Percentiles rank a stretch among this genome's conserved stretches.
Conservation (phyloP, 805 yeast genomes). For the Yarrowia sp. region DNA sequence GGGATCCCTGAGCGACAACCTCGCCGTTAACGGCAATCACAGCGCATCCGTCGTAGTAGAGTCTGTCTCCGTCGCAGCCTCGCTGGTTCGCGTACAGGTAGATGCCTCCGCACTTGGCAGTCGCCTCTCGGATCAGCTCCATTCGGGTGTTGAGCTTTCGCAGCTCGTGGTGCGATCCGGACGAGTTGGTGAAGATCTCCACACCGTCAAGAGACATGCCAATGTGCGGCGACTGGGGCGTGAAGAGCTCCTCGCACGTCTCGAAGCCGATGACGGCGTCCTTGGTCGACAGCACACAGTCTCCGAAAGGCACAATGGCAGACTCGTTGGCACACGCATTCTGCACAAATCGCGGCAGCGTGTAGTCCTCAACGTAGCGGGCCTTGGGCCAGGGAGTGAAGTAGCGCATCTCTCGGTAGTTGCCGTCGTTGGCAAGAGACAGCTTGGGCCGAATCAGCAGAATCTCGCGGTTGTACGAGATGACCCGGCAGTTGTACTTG, state of each 20-base stretch:
- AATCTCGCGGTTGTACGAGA: constrained; percentile 76
- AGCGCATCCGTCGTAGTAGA: constrained; percentile 97
- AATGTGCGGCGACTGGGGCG: constrained; percentile 94
- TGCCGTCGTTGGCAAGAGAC: constrained; percentile 95
- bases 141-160: constrained; percentile 84
- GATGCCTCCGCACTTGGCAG: constrained; percentile 94
- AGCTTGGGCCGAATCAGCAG: constrained; percentile 87
- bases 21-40: constrained; percentile 88
- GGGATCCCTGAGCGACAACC: constrained; percentile 90
- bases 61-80: constrained; percentile 97
- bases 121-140: constrained; percentile 84
- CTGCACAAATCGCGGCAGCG: constrained; percentile 75
- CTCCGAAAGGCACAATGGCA: constrained; percentile 72
- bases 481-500: constrained; percentile 85
- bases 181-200: constrained; percentile 93
- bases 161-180: constrained; percentile 97
- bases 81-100: constrained; percentile 91
- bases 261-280: constrained; percentile 96
- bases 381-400: constrained; percentile 93
- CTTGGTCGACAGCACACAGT: constrained; percentile 76
- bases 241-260: constrained; percentile 96
- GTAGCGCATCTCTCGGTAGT: constrained; percentile 95
- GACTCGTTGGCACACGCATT: constrained; percentile 28
- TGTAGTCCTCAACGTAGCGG: constrained; percentile 66
- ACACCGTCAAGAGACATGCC: constrained; percentile 92